Base-by-base conservation (phyloP, 495 filamentous ascomycete genomes). In the Hypoxylon fuscum region DNA sequence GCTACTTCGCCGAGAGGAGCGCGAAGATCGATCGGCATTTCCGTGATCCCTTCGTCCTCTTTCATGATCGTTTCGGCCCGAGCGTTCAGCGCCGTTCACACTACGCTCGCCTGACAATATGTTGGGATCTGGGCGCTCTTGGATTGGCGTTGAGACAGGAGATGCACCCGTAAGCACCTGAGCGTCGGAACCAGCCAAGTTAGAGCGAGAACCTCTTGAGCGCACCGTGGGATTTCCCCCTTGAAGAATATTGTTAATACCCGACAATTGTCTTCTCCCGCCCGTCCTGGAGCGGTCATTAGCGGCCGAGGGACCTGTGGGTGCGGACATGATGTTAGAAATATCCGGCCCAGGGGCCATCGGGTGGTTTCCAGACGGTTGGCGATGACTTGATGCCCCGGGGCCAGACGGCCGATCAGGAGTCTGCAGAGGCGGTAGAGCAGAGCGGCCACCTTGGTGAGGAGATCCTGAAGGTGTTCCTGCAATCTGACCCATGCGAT, bases 221-320 rank as follows among this genome's bases (percentile, higher is more conserved):
- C 80, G 77, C 55, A 62, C 70, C 62, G 49, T 75, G 23, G 53
- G 68, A 41, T 58, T 72, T 31, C 70, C 69, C 15, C 70, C 73
- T 60, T 80, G 76, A 2, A 85, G 74, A 44, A 76, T 83, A 44
- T 65, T 81, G 51, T 84, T 81, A 14, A 85, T 84, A 21, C 79
- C 78, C 1, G 75, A 72, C 11, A 85, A 64, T 53, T 83, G 79
- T 49, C 83, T 70, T 63, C 53, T 60, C 12, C 71, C 66, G 23
- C 79, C 72, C n/a, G 74, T 66, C 18, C 77, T 71, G 41, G 77
- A 72, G 31, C 82, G 74, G 34, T 85, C 82, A 21, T 70, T 72
- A 18, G 70, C 51, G 3, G 72, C 71, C 6, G 81, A 68, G 15
- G 82, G 81, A 2, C 81, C 81, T 1, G 80, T 84, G 5, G 82